These are phyloP conservation scores for Gymnopilus junonius DNA, from an alignment of 768 basidiomycete species.

Conservation along the genomic window DNA sequence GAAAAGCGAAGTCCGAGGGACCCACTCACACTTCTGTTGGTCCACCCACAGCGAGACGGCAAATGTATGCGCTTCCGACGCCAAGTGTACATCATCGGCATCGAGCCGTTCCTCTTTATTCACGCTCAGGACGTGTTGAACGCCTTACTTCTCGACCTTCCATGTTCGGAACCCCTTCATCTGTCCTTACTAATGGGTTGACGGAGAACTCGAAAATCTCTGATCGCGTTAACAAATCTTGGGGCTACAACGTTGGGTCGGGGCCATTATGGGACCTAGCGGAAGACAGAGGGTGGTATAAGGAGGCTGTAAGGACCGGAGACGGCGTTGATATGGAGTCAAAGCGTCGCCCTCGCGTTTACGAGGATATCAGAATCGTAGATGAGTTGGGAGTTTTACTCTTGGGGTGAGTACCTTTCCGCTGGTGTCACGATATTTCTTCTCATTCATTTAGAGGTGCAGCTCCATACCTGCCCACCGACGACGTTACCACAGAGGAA, in stretches of 20 bases:
- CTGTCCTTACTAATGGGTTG: constrained; percentile 59
- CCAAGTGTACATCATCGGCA: constrained; percentile 78
- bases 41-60: constrained; percentile 40
- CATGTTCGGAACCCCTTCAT: constrained; percentile 49
- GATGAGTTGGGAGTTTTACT: constrained; percentile 50
- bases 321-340: constrained; percentile 48
- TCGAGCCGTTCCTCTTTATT: constrained; percentile 64
- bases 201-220: constrained; percentile 50
- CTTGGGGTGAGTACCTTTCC: constrained; percentile 46
- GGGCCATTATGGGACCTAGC: constrained; percentile 81
- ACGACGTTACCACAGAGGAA: constrained; percentile 51
- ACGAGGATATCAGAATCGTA: constrained; percentile 46
- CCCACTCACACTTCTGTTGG: constrained; percentile 15
- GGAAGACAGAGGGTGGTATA: constrained; percentile 81
- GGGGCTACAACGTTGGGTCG: constrained; percentile 74
- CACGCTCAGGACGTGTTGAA: constrained; percentile 56
- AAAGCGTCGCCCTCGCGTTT: constrained; percentile 62
- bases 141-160: constrained; percentile 55
- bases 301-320: constrained; percentile 51
- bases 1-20: constrained; percentile 29
- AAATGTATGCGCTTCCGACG: constrained; percentile 63
- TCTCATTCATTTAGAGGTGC: constrained; percentile 51
- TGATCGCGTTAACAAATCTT: constrained; percentile 67
- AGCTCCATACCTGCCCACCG: constrained; percentile 61
- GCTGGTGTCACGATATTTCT: background rate